phyloP scores from a whole-genome alignment of 1,284 basidiomycete genomes.

The Pseudozyma sp. region DNA sequence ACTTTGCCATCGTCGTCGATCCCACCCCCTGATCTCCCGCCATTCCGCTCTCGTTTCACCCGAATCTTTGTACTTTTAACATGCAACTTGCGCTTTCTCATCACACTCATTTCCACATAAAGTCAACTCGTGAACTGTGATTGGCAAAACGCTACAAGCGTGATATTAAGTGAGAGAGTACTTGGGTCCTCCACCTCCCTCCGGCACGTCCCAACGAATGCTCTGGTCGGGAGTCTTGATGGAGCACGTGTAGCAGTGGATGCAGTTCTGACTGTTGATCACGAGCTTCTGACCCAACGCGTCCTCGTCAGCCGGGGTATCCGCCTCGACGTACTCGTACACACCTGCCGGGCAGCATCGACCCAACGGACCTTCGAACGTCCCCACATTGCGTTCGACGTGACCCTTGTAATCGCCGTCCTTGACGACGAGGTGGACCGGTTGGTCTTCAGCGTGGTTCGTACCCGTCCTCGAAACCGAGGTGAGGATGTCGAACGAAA shows the following conservation, averaged over 20 bases:
- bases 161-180: conserved; percentile 57
- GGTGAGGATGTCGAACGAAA: conserved; percentile 94
- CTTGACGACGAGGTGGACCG: conserved; percentile 79
- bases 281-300: conserved; percentile 85
- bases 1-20: conserved; percentile 67
- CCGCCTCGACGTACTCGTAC: conserved; percentile 88
- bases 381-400: conserved; percentile 74
- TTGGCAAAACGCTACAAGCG: not conserved
- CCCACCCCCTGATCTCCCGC: conserved; percentile 3
- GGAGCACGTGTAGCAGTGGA: conserved; percentile 68
- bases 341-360: conserved; percentile 94
- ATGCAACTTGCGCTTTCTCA: not conserved
- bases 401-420: conserved; percentile 75
- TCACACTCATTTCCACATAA: not conserved
- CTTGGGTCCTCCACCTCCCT: conserved; percentile 68
- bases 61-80: conserved; percentile 25
- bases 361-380: conserved; percentile 87
- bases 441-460: conserved; percentile 96
- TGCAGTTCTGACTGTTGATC: conserved; percentile 86
- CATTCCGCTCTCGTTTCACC: too few relatives aligned
- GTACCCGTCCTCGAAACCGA: conserved; percentile 91
- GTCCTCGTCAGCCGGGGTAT: conserved; percentile 73
- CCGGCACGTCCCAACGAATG: conserved; percentile 65
- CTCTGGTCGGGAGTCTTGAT: conserved; percentile 67
- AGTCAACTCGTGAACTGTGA: too few relatives aligned